Percentiles rank a stretch among this genome's conserved stretches.
Evolutionary conservation across 768 basidiomycete species (phyloP).

Genomic region (Rhizopogon rudus): DNA sequence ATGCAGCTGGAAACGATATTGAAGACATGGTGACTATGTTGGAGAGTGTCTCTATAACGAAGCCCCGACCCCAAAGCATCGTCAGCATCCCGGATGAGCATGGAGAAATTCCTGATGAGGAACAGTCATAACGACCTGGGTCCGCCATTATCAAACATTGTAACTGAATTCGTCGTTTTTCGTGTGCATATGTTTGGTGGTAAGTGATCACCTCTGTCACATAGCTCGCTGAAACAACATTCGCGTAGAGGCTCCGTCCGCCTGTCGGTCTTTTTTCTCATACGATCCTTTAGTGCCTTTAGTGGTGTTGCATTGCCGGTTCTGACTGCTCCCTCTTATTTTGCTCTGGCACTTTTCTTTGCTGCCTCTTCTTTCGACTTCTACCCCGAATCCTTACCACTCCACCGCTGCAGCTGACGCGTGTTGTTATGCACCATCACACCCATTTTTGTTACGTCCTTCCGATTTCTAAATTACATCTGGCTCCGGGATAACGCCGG

Average conservation of each 20-base stretch:
- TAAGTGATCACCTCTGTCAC: conserved; percentile 15
- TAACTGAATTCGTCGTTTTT: conserved; percentile 14
- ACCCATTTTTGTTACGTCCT: conserved; percentile 4
- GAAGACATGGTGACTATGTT: conserved; percentile 67
- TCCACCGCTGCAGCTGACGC: neutral
- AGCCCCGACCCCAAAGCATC: conserved; percentile 38
- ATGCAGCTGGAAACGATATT: conserved; percentile 35
- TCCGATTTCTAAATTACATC: conserved; percentile 9
- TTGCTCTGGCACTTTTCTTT: conserved; percentile 14
- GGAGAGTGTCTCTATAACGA: conserved; percentile 35
- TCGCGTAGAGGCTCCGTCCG: conserved; percentile 4
- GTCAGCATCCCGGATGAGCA: conserved; percentile 50
- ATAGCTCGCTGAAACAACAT: conserved; percentile 9
- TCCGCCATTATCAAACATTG: conserved; percentile 6
- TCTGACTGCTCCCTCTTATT: conserved; percentile 7
- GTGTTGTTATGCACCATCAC: conserved; percentile 1
- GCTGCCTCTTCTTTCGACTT: neutral
- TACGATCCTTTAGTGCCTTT: conserved; percentile 27
- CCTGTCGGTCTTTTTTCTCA: conserved; percentile 21
- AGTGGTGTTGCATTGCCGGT: neutral
- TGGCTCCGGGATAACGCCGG: conserved; percentile 6
- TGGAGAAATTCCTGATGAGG: conserved; percentile 51
- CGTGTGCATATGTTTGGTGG: conserved; percentile 17
- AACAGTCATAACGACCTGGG: conserved; percentile 25
- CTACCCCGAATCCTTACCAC: neutral